phyloP scores from a whole-genome alignment of 2,329 filamentous ascomycete species.

The Leptographium galeiforme region DNA sequence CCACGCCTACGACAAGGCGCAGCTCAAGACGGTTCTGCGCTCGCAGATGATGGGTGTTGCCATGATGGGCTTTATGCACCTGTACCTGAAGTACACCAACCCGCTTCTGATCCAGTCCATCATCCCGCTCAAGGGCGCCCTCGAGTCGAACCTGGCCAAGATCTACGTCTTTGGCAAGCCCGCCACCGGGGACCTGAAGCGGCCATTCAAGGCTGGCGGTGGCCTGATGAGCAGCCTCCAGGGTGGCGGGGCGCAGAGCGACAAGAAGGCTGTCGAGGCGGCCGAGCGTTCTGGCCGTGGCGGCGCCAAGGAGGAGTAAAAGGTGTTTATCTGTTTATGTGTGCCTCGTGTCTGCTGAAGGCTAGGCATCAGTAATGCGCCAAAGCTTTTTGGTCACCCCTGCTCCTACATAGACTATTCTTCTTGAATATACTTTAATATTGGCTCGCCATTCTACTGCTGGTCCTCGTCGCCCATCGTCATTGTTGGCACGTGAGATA shows the following conservation, averaged over 20 bases:
- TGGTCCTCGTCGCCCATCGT: too few species aligned
- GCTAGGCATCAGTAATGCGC: too few species aligned
- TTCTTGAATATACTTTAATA: too few species aligned
- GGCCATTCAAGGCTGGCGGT: slow-evolving; percentile 79
- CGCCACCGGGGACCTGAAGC: slow-evolving; percentile 79
- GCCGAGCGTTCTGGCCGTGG: slow-evolving; percentile 63
- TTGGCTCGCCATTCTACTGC: too few species aligned
- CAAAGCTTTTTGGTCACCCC: too few species aligned
- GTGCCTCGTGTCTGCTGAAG: background rate
- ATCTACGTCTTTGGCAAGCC: slow-evolving; percentile 83
- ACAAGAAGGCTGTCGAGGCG: slow-evolving; percentile 76
- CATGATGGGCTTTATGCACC: slow-evolving; percentile 98
- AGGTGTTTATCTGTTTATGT: background rate
- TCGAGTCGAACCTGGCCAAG: slow-evolving; percentile 94
- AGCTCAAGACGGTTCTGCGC: slow-evolving; percentile 77
- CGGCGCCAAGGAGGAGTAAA: slow-evolving; percentile 59
- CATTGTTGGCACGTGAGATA: too few species aligned
- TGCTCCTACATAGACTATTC: too few species aligned
- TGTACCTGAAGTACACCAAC: slow-evolving; percentile 99
- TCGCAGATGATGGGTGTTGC: slow-evolving; percentile 87
- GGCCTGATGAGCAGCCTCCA: slow-evolving; percentile 74
- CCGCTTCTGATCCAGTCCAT: slow-evolving; percentile 97
- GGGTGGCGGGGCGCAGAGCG: slow-evolving; percentile 66
- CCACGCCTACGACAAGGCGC: slow-evolving; percentile 82
- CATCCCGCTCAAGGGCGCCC: slow-evolving; percentile 87